Conservation (phyloP, 2,329 filamentous ascomycete species). For the Aspergillus amoenus region DNA sequence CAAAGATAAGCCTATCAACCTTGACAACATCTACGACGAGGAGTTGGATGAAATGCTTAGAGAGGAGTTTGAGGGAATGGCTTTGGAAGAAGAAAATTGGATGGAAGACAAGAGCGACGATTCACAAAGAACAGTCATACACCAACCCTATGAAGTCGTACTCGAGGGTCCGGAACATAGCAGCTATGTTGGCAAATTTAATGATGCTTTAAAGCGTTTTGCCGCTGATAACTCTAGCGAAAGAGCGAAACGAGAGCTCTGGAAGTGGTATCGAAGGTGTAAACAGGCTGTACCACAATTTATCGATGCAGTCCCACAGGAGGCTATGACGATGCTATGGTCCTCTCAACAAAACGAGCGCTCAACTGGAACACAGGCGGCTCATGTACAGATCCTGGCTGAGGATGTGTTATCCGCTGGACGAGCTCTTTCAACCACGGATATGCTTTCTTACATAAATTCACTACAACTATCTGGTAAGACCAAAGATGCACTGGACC, state of each 20-base stretch:
- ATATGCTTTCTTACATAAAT: conserved; percentile 68
- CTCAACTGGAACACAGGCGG: conserved; percentile 51
- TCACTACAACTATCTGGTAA: conserved; percentile 65
- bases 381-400: conserved; percentile 61
- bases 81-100: conserved; percentile 39
- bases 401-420: conserved; percentile 66
- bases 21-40: conserved; percentile 42
- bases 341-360: conserved; percentile 49
- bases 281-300: conserved; percentile 46
- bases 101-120: conserved; percentile 22
- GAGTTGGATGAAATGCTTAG: conserved; percentile 43
- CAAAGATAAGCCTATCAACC: conserved; percentile 21
- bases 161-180: conserved; percentile 33
- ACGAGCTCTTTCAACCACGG: conserved; percentile 54
- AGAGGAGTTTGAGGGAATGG: conserved; percentile 38
- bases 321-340: conserved; percentile 68
- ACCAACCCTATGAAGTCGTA: conserved; percentile 33
- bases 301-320: conserved; percentile 58
- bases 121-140: conserved; percentile 15
- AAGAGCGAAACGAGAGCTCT: conserved; percentile 39
- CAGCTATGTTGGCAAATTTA: conserved; percentile 42
- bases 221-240: conserved; percentile 28
- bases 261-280: conserved; percentile 53
- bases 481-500: conserved; percentile 59
- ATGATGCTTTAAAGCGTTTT: conserved; percentile 36